Evolutionary conservation across 2,329 filamentous ascomycete species (phyloP).

Genomic region (Ilyonectria mors-panacis): DNA sequence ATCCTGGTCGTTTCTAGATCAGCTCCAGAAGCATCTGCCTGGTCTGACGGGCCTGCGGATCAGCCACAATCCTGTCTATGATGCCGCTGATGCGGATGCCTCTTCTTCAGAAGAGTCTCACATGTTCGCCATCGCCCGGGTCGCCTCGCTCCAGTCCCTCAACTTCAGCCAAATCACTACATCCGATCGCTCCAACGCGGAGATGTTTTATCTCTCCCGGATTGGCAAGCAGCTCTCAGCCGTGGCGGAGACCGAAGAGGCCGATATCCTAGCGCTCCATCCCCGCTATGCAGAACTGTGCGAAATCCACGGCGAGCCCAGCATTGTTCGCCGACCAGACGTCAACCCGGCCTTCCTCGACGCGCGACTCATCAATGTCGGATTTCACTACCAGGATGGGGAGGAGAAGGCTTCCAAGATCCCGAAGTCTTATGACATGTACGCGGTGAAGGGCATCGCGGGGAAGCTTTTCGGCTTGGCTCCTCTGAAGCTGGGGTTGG

Average conservation of each 20-base stretch:
- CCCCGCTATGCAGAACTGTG: conserved; percentile 83
- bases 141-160: conserved; percentile 76
- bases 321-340: conserved; percentile 68
- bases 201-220: conserved; percentile 91
- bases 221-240: conserved; percentile 82
- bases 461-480: conserved; percentile 77
- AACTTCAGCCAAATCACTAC: conserved; percentile 81
- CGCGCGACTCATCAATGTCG: conserved; percentile 79
- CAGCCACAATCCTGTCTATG: conserved; percentile 88
- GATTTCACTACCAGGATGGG: conserved; percentile 57
- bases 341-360: conserved; percentile 87
- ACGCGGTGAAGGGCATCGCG: conserved; percentile 84
- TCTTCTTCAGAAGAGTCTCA: conserved; percentile 83
- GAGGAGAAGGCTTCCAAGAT: conserved; percentile 64
- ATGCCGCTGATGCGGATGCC: conserved; percentile 59
- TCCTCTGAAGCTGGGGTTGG: conserved; percentile 75
- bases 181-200: conserved; percentile 87
- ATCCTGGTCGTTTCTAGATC: conserved; percentile 82
- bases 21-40: conserved; percentile 78
- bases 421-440: conserved; percentile 84
- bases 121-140: conserved; percentile 87
- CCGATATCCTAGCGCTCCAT: conserved; percentile 73
- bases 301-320: conserved; percentile 80
- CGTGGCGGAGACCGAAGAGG: conserved; percentile 67
- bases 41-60: conserved; percentile 82